A percentile compares a stretch with the other conserved stretches of the same genome.
phyloP scores from a whole-genome alignment of 179 eudicot genomes.

The Silene noctiflora region DNA sequence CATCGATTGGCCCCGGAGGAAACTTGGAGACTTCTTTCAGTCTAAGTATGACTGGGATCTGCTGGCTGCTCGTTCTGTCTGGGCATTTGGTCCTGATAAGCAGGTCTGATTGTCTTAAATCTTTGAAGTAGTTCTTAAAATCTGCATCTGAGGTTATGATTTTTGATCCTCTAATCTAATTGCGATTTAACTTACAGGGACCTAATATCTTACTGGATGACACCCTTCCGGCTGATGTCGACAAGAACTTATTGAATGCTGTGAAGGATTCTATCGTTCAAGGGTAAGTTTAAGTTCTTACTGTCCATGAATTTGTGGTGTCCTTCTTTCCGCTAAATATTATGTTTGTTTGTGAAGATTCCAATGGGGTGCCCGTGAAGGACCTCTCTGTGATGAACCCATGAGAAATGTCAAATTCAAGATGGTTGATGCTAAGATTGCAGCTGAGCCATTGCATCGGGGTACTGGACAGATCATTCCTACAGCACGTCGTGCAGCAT shows the following conservation, averaged over 20 bases:
- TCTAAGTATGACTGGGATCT: slow-evolving; percentile 98
- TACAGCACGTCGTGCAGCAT: slow-evolving; percentile 98
- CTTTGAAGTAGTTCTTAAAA: neutral
- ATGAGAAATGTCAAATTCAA: slow-evolving; percentile 97
- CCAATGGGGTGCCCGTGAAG: slow-evolving; percentile 99
- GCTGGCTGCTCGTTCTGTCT: slow-evolving; percentile 97
- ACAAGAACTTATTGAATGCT: slow-evolving; percentile 77
- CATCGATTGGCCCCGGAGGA: slow-evolving; percentile 85
- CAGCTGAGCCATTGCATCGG: slow-evolving; percentile 88
- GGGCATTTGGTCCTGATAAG: slow-evolving; percentile 99
- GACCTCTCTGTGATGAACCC: slow-evolving; percentile 98
- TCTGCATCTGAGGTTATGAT: neutral
- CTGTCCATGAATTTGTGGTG: neutral
- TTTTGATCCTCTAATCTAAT: slow-evolving; percentile 10
- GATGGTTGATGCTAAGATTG: slow-evolving; percentile 95
- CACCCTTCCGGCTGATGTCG: slow-evolving; percentile 98
- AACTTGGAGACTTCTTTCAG: slow-evolving; percentile 85
- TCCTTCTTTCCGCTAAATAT: slow-evolving; percentile 1
- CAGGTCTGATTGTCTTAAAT: slow-evolving; percentile 50
- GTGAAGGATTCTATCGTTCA: slow-evolving; percentile 98
- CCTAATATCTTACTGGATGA: slow-evolving; percentile 94
- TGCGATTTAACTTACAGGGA: slow-evolving; percentile 49
- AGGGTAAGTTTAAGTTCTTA: slow-evolving; percentile 50
- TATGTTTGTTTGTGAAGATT: slow-evolving; percentile 46
- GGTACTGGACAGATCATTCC: slow-evolving; percentile 99